Conservation (phyloP, 2,329 filamentous ascomycete species). For the Xylaria sp. region DNA sequence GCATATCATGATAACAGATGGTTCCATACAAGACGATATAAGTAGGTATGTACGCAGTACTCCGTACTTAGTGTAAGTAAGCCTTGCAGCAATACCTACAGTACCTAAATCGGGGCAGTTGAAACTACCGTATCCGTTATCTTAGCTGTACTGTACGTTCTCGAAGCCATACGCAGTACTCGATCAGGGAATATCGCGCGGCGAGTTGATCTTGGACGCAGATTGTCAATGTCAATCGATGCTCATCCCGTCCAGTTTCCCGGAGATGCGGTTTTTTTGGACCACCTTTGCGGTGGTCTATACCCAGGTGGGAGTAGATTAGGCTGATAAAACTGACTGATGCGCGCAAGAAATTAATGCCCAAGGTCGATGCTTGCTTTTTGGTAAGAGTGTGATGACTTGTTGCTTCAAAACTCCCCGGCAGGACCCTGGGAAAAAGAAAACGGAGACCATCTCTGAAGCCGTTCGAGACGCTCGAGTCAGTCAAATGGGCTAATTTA, state of each 20-base stretch:
- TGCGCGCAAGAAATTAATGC: constrained; percentile 9
- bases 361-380: constrained; percentile 20
- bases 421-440: constrained; percentile 20
- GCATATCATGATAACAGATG: neutral
- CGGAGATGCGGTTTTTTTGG: constrained; percentile 7
- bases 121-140: constrained; percentile 7
- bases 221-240: constrained; percentile 11
- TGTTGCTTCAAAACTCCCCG: neutral
- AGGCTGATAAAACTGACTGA: neutral
- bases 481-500: constrained; percentile 1
- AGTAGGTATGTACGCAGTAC: too few relatives aligned
- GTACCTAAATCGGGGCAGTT: constrained; percentile 19
- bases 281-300: neutral
- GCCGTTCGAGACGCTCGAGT: constrained; percentile 22
- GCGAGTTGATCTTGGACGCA: constrained; percentile 10
- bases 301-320: constrained; percentile 8
- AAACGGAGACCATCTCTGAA: constrained; percentile 7
- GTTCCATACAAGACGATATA: neutral
- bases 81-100: neutral
- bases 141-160: constrained; percentile 3
- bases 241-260: constrained; percentile 11
- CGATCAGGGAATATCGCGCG: constrained; percentile 22
- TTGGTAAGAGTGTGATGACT: constrained; percentile 20
- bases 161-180: neutral
- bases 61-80: too few relatives aligned